Evolutionary conservation across 2,329 filamentous ascomycete species (phyloP), one percentile per base, ranked within the genome.

Genomic region (Colletotrichum acutatum): DNA sequence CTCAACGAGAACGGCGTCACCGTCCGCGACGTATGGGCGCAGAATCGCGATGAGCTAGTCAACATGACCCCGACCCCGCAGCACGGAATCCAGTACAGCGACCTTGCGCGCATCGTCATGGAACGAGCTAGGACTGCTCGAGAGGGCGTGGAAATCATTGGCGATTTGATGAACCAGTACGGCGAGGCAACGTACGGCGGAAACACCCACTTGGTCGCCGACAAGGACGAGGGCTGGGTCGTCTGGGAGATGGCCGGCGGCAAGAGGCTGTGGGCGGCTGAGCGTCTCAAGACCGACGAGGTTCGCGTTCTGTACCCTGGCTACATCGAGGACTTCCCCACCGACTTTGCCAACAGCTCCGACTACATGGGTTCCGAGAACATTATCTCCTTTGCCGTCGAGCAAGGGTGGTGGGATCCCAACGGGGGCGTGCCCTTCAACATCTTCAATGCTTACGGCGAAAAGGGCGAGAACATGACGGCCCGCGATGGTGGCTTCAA

Each of bases 161-260:
- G 83, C 1, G 76, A 80, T 8, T 72, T 85, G 71, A 81, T 85
- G 22, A 78, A 79, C 8, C 77, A 82, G 68, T 81, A 85, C 58
- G 83, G 83, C 8, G 83, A 85, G 69, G 81, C 83, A 5, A 81
- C 82, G 22, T 85, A 85, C 62, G 83, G 83, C 4, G 83, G 83
- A 1, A 85, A 85, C 74, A 81, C 82, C 22, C 83, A 85, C 70
- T 79, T 85, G 3, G 82, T 85, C 34, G 83, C 83, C 19, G 78
- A 79, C 74, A 77, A 76, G 58, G 76, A 78, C 72, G 78, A 79
- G 64, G 78, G 78, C 24, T 79, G 78, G 78, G 74, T 79, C 0
- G 78, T 79, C 14, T 79, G 76, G 78, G 78, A 79, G 70, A 76
- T 79, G 61, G 76, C 78, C 11, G 78, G 78, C 53, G 77, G 78